These are phyloP conservation scores for Bacidia rubella DNA, from an alignment of 495 filamentous ascomycete species.

Conservation along the genomic window DNA sequence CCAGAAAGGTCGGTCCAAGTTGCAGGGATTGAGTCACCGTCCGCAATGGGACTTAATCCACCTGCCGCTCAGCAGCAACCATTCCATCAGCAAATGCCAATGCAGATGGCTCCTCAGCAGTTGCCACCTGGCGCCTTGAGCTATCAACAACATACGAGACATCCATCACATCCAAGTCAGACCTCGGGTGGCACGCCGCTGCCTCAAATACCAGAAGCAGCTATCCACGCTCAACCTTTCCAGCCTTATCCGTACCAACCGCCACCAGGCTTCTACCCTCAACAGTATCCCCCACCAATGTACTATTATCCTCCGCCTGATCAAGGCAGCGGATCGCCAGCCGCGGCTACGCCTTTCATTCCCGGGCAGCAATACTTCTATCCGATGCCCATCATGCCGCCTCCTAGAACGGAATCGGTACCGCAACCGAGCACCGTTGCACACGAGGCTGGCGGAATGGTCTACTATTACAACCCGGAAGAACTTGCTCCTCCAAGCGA, in stretches of 20 bases:
- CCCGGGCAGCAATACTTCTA: slow-evolving; percentile 36
- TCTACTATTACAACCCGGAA: slow-evolving; percentile 79
- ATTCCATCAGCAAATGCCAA: slow-evolving; percentile 82
- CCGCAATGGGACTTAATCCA: slow-evolving; percentile 51
- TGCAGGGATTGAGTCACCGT: slow-evolving; percentile 83
- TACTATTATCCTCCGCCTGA: slow-evolving; percentile 37
- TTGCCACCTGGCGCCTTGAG: slow-evolving; percentile 36
- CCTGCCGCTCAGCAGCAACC: slow-evolving; percentile 62
- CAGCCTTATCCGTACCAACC: slow-evolving; percentile 57
- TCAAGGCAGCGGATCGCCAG: slow-evolving; percentile 35
- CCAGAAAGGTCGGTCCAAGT: slow-evolving; percentile 92
- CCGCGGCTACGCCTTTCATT: slow-evolving; percentile 43
- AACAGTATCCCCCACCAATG: slow-evolving; percentile 40
- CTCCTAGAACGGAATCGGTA: slow-evolving; percentile 34
- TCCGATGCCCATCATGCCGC: slow-evolving; percentile 25
- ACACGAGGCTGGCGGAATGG: slow-evolving; percentile 86
- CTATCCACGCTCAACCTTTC: slow-evolving; percentile 84
- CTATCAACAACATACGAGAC: slow-evolving; percentile 46
- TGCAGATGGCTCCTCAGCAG: slow-evolving; percentile 45
- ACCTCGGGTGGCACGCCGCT: slow-evolving; percentile 71
- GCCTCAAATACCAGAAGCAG: slow-evolving; percentile 87
- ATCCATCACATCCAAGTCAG: slow-evolving; percentile 65
- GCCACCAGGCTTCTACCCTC: slow-evolving; percentile 45
- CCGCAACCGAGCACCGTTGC: slow-evolving; percentile 60
- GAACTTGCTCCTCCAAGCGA: slow-evolving; percentile 46